Conservation (phyloP, 495 filamentous ascomycete species). For the Penicillium arizonense region DNA sequence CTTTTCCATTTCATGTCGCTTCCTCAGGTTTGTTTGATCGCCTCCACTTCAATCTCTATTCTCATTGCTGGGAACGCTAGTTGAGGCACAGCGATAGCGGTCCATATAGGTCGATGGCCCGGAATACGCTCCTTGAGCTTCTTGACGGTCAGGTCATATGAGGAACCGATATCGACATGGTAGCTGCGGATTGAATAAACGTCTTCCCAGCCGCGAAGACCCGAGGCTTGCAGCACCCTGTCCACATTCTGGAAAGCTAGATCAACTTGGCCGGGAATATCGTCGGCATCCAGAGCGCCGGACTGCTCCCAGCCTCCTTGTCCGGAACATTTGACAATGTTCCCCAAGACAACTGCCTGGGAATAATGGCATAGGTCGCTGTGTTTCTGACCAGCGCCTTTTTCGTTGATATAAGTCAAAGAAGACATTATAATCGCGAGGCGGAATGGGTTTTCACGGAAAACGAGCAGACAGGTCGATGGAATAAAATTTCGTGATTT, state of each 20-base stretch:
- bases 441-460: not conserved
- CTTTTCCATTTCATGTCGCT: no score
- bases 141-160: slow-evolving; percentile 25
- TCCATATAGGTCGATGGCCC: slow-evolving; percentile 45
- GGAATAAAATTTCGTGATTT: no score
- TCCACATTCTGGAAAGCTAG: slow-evolving; percentile 53
- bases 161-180: slow-evolving; percentile 18
- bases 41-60: slow-evolving; percentile 51
- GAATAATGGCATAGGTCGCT: slow-evolving; percentile 29
- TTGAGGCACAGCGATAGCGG: slow-evolving; percentile 30
- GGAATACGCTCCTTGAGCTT: slow-evolving; percentile 43
- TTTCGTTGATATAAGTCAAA: slow-evolving; percentile 3
- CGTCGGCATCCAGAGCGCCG: slow-evolving; percentile 22
- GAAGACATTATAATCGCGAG: not conserved
- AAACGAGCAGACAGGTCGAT: no score
- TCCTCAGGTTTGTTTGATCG: slow-evolving; percentile 5
- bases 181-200: slow-evolving; percentile 47
- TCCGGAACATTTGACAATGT: slow-evolving; percentile 42
- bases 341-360: slow-evolving; percentile 45
- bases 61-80: slow-evolving; percentile 38
- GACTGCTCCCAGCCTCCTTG: slow-evolving; percentile 49
- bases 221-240: slow-evolving; percentile 34
- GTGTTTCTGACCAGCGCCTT: slow-evolving; percentile 4
- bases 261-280: slow-evolving; percentile 38
- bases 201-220: slow-evolving; percentile 50